phyloP scores from a whole-genome alignment of 768 basidiomycete species.

The Psilocybe cyanescens region DNA sequence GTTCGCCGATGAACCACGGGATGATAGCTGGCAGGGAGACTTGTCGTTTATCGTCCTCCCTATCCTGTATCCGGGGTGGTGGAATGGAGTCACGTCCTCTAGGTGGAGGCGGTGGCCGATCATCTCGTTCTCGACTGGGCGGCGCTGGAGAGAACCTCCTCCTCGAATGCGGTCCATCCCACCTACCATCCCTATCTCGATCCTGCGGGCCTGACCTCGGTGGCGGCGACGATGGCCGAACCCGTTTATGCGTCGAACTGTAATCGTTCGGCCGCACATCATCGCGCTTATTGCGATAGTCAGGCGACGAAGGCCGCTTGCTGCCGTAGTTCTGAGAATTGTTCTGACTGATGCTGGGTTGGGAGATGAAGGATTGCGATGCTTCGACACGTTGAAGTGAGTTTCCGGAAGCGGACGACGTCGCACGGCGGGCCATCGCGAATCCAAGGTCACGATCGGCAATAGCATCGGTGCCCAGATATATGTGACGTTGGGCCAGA shows the following conservation, averaged over 20 bases:
- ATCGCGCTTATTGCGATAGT: constrained; percentile 35
- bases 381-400: constrained; percentile 39
- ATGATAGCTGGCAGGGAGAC: constrained; percentile 58
- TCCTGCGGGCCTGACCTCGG: not conserved
- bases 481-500: constrained; percentile 85
- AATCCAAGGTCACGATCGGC: constrained; percentile 89
- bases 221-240: constrained; percentile 30
- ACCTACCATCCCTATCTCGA: constrained; percentile 32
- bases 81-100: not conserved
- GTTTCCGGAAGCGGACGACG: constrained; percentile 13
- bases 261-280: constrained; percentile 31
- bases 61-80: constrained; percentile 20
- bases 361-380: constrained; percentile 30
- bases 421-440: constrained; percentile 50
- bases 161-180: constrained; percentile 44
- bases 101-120: constrained; percentile 13
- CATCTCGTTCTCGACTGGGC: constrained; percentile 49
- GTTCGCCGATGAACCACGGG: constrained; percentile 81
- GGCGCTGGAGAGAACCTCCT: constrained; percentile 50
- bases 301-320: constrained; percentile 44
- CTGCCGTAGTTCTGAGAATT: constrained; percentile 4
- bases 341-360: constrained; percentile 19
- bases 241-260: constrained; percentile 37
- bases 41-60: constrained; percentile 34
- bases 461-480: constrained; percentile 86